Evolutionary conservation across 2,329 filamentous ascomycete species (phyloP).

Genomic region (Trichoderma atroviride): DNA sequence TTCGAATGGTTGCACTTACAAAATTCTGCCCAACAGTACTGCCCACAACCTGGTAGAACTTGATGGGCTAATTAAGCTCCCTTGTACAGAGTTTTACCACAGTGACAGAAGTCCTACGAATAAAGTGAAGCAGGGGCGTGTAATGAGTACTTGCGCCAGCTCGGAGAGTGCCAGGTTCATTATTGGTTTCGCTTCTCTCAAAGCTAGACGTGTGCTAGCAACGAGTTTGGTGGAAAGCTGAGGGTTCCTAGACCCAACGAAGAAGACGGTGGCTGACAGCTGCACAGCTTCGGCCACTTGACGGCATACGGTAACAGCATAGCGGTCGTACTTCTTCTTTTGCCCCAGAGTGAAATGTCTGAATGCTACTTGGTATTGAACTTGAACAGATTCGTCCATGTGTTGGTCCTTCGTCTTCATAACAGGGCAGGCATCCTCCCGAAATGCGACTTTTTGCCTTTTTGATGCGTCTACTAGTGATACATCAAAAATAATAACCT

Average conservation of each 20-base stretch:
- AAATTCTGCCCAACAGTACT: neutral
- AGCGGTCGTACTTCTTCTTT: neutral
- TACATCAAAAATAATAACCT: neutral
- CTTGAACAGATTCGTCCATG: neutral
- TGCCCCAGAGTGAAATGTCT: neutral
- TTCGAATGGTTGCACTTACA: neutral
- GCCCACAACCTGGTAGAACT: neutral
- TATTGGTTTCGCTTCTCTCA: neutral
- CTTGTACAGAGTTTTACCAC: neutral
- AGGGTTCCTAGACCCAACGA: neutral
- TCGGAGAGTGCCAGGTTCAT: neutral
- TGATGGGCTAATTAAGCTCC: neutral
- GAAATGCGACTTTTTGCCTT: neutral
- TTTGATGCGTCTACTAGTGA: neutral
- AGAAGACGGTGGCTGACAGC: neutral
- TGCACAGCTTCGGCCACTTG: neutral
- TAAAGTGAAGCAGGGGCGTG: neutral
- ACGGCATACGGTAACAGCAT: neutral
- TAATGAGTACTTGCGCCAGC: neutral
- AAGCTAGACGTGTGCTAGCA: neutral
- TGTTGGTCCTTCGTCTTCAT: neutral
- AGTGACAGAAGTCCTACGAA: neutral
- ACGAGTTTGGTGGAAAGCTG: neutral
- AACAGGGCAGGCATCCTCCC: neutral
- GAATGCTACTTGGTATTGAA: too few species aligned